Base-by-base conservation (phyloP, 2,329 filamentous ascomycete species). In the Paramyrothecium sp. region DNA sequence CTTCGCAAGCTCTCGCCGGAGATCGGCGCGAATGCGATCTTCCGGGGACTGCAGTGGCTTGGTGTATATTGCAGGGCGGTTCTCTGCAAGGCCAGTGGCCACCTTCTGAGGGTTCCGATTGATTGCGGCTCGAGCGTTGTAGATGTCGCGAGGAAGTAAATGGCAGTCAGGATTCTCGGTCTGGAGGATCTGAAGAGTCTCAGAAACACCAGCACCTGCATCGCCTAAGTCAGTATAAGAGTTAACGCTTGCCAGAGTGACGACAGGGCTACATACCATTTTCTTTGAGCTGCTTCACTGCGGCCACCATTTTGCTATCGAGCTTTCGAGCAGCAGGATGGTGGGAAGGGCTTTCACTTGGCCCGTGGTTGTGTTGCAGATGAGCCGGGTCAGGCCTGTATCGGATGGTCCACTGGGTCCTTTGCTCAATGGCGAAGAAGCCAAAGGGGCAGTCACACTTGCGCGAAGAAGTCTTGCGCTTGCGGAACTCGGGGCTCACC, bases 361-460 rank as follows among this genome's bases (percentile, higher is more conserved):
- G 85, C 1, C 83, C 83, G 64, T 89, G 86, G 64, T 89, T 89
- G 69, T 89, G 86, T 56, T 77, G 71, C 46, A 88, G 72, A 65
- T 88, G 85, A 54, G 76, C 67, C 7, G 77, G 71, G 60, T 88
- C 82, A 2, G 86, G 86, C 4, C 86, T 81, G 65, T 88, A 88
- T 54, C 86, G 79, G 57, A 89, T 82, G 0, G 84, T 85, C 86
- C 86, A 89, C 63, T 88, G 84, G 0, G 84, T 87, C 58, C 86
- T 78, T 65, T 88, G 84, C 69, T 89, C 86, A 44, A 89, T 85
- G 56, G 86, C 86, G 61, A 88, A 89, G 69, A 89, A 88, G n/a
- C 86, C 86, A 68, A 89, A 89, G 30, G 84, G 84, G 61, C 86
- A 89, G 63, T 88, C 85, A 64, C 86, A 88, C 65, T 89, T 89